Evolutionary conservation across 108 stramenopile species (phyloP).

Genomic region (Cylindrotheca fusiformis): DNA sequence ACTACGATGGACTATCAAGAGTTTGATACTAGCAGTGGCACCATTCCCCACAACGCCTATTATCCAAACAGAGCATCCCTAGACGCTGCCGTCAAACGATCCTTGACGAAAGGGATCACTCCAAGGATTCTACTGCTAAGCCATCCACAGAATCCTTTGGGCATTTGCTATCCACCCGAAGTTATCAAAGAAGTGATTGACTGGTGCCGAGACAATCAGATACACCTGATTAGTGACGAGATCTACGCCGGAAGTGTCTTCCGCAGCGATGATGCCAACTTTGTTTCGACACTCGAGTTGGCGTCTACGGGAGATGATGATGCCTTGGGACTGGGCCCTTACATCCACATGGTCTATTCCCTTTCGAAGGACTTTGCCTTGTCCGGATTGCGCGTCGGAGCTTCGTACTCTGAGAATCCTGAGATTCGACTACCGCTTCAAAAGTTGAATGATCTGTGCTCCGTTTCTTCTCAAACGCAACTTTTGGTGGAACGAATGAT

Average conservation of each 20-base stretch:
- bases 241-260: slow-evolving; percentile 87
- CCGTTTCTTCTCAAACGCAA: slow-evolving; percentile 79
- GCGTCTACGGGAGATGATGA: slow-evolving; percentile 25
- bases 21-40: slow-evolving; percentile 7
- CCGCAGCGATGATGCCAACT: slow-evolving; percentile 31
- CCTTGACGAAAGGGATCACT: slow-evolving; percentile 35
- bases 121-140: slow-evolving; percentile 72
- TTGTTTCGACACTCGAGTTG: slow-evolving; percentile 61
- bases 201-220: slow-evolving; percentile 66
- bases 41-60: slow-evolving; percentile 47
- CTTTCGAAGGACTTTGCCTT: slow-evolving; percentile 88
- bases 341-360: slow-evolving; percentile 79
- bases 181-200: slow-evolving; percentile 74
- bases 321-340: slow-evolving; percentile 62
- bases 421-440: slow-evolving; percentile 69
- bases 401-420: slow-evolving; percentile 72
- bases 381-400: slow-evolving; percentile 83
- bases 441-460: slow-evolving; percentile 85
- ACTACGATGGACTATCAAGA: slow-evolving; percentile 50
- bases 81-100: slow-evolving; percentile 54
- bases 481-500: slow-evolving; percentile 68
- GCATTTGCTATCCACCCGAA: slow-evolving; percentile 73
- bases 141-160: slow-evolving; percentile 85
- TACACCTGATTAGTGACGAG: slow-evolving; percentile 87
- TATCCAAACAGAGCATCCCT: slow-evolving; percentile 63